Percentiles rank a stretch among this genome's conserved stretches.
Evolutionary conservation across 2,329 filamentous ascomycete genomes (phyloP).

Genomic region (Atkinsonella hypoxylon): DNA sequence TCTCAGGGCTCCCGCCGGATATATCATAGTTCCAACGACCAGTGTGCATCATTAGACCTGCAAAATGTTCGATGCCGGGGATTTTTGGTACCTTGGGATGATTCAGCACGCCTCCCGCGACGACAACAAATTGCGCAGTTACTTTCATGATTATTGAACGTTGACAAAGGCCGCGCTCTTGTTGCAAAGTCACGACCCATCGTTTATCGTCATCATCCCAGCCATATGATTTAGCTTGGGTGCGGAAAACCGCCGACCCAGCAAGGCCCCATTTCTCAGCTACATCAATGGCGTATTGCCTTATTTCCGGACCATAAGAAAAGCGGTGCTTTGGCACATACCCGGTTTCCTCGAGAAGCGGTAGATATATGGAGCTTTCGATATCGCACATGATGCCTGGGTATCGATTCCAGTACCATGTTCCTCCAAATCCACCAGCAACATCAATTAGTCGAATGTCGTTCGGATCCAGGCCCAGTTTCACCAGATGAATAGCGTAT

Average conservation of each 20-base stretch:
- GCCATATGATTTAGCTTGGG: conserved; percentile 24
- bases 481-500: conserved; percentile 14
- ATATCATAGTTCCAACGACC: conserved; percentile 32
- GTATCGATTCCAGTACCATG: conserved; percentile 41
- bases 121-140: conserved; percentile 26
- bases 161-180: conserved; percentile 15
- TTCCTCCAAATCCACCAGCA: conserved; percentile 34
- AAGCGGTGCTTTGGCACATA: conserved; percentile 44
- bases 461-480: conserved; percentile 9
- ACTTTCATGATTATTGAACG: conserved; percentile 16
- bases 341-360: conserved; percentile 45
- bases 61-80: conserved; percentile 28
- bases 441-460: conserved; percentile 31
- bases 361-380: conserved; percentile 48
- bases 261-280: conserved; percentile 28
- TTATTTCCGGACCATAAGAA: conserved; percentile 29
- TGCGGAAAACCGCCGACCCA: conserved; percentile 27
- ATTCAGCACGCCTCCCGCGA: conserved; percentile 27
- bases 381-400: conserved; percentile 43
- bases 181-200: conserved; percentile 13
- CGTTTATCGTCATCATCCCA: conserved; percentile 31
- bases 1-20: conserved; percentile 27
- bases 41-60: conserved; percentile 32
- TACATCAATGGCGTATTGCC: conserved; percentile 29
- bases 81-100: conserved; percentile 31